phyloP scores from a whole-genome alignment of 352 stramenopile species.

The Halophytophthora batemanensis region DNA sequence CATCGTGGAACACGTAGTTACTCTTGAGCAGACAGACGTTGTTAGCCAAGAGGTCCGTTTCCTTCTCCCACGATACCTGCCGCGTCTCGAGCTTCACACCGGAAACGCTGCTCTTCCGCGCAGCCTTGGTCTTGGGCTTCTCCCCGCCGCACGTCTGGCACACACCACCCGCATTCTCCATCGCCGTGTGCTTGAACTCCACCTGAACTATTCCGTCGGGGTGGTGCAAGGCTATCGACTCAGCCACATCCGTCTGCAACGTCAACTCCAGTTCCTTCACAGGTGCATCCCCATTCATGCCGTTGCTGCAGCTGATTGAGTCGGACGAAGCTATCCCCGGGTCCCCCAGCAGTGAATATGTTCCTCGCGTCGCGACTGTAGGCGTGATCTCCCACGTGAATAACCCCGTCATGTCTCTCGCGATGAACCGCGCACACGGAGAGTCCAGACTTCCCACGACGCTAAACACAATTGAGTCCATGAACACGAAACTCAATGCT shows the following conservation, averaged over 20 bases:
- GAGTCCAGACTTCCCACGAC: conserved; percentile 81
- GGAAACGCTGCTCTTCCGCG: background rate
- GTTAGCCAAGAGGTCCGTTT: conserved; percentile 61
- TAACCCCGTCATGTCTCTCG: conserved; percentile 79
- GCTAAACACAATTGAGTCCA: conserved; percentile 85
- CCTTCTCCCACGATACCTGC: conserved; percentile 60
- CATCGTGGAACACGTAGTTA: conserved; percentile 77
- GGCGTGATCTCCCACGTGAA: conserved; percentile 84
- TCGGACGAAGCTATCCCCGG: background rate
- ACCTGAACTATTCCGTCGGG: conserved; percentile 53
- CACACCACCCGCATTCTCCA: conserved; percentile 25
- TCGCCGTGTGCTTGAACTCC: conserved; percentile 45
- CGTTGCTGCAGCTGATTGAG: conserved; percentile 3
- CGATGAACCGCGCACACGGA: conserved; percentile 70
- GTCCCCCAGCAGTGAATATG: conserved; percentile 14
- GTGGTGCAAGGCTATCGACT: conserved; percentile 39
- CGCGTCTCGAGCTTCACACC: conserved; percentile 36
- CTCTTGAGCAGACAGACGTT: conserved; percentile 65
- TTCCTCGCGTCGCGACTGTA: conserved; percentile 20
- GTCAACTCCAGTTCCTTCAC: conserved; percentile 41
- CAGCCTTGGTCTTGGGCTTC: conserved; percentile 32
- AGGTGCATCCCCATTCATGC: conserved; percentile 1
- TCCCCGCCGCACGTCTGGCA: conserved; percentile 66
- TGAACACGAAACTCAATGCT: conserved; percentile 84
- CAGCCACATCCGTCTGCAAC: conserved; percentile 27